A percentile compares a stretch with the other conserved stretches of the same genome.
These are phyloP conservation scores for Daldinia sp. DNA, from an alignment of 2,329 filamentous ascomycete genomes.

Conservation along the genomic window DNA sequence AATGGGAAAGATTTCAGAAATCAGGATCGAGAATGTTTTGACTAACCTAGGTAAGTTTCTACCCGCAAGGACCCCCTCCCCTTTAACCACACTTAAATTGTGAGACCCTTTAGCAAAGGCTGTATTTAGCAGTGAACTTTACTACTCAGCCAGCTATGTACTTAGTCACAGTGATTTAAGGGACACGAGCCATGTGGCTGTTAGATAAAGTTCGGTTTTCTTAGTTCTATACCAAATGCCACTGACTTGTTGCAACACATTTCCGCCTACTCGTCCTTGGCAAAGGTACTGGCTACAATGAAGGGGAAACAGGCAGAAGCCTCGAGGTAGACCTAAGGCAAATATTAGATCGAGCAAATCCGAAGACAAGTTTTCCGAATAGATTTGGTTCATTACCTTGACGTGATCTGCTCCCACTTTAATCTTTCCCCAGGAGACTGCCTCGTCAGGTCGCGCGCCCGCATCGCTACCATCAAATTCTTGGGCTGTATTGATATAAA, in stretches of 20 bases:
- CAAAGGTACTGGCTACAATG: conserved; percentile 76
- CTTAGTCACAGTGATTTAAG: not conserved
- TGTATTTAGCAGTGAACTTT: not conserved
- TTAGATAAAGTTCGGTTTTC: conserved; percentile 17
- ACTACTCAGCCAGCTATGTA: not conserved
- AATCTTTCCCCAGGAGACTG: conserved; percentile 99
- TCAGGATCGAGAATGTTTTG: not conserved
- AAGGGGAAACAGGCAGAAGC: conserved; percentile 74
- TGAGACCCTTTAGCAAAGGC: not conserved
- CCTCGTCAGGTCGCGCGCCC: conserved; percentile 93
- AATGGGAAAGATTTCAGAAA: too few relatives aligned
- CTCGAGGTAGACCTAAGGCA: conserved; percentile 69
- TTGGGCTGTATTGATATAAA: conserved; percentile 97
- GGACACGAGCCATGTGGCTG: not conserved
- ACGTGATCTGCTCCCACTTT: conserved; percentile 88
- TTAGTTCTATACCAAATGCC: conserved; percentile 7
- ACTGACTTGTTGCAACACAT: not conserved
- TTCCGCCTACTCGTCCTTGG: conserved; percentile 59
- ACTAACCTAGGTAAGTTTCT: not conserved
- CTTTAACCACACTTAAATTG: conserved; percentile 1
- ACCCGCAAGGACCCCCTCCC: not conserved
- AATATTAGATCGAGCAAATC: conserved; percentile 28
- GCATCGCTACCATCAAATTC: conserved; percentile 99
- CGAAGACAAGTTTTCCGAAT: not conserved
- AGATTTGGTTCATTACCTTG: conserved; percentile 70